A percentile compares a stretch with the other conserved stretches of the same genome.
Conservation (phyloP, 352 stramenopile genomes). For the Blastocystis sp. region DNA sequence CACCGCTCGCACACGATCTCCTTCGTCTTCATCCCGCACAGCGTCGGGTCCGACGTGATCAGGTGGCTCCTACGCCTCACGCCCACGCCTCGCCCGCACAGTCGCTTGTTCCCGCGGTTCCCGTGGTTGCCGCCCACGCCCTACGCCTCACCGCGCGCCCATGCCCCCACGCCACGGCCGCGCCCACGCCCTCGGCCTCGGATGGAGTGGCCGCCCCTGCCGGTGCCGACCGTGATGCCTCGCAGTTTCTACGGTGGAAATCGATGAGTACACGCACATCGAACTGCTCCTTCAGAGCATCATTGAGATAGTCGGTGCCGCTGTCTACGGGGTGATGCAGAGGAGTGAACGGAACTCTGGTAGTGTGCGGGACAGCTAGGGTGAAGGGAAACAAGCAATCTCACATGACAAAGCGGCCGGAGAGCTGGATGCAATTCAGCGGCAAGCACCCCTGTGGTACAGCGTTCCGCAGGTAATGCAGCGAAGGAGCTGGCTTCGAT, state of each 20-base stretch:
- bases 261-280: not conserved
- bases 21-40: not conserved
- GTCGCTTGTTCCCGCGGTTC: constrained; percentile 36
- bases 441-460: constrained; percentile 51
- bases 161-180: not conserved
- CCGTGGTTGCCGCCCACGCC: not conserved
- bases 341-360: not conserved
- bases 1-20: constrained; percentile 33
- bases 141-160: not conserved
- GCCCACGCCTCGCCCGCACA: not conserved
- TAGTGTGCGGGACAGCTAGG: constrained; percentile 59
- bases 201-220: not conserved
- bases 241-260: constrained; percentile 47
- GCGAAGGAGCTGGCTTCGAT: constrained; percentile 42
- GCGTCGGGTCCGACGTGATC: constrained; percentile 49
- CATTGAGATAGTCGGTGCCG: constrained; percentile 33
- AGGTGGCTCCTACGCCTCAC: constrained; percentile 43
- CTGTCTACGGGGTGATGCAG: constrained; percentile 32
- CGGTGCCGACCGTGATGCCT: constrained; percentile 12
- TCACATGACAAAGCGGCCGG: constrained; percentile 50
- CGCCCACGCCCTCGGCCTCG: constrained; percentile 10
- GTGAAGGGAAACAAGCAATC: not conserved
- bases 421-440: constrained; percentile 45
- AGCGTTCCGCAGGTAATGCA: constrained; percentile 49
- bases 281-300: constrained; percentile 35